Evolutionary conservation across 2,329 filamentous ascomycete species (phyloP).

Genomic region (Clonostachys byssicola): DNA sequence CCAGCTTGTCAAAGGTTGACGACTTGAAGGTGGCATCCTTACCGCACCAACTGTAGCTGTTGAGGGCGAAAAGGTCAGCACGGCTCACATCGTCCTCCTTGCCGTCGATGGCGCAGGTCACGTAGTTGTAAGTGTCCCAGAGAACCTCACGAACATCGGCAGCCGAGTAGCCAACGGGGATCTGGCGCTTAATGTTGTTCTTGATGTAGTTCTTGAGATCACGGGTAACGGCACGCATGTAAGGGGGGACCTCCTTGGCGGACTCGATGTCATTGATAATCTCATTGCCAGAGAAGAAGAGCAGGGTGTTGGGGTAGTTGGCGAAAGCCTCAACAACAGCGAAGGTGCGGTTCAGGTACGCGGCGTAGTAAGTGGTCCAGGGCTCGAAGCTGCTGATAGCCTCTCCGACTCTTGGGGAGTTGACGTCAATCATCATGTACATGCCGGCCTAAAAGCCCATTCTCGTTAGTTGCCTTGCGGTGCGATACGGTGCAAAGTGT

Average conservation of each 20-base stretch:
- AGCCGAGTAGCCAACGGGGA: constrained; percentile 78
- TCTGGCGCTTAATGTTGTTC: constrained; percentile 61
- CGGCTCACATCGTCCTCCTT: constrained; percentile 56
- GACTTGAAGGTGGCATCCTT: constrained; percentile 54
- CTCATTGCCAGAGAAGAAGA: constrained; percentile 77
- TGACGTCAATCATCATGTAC: constrained; percentile 67
- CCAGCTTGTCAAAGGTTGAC: constrained; percentile 60
- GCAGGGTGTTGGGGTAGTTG: constrained; percentile 62
- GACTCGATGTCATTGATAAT: constrained; percentile 65
- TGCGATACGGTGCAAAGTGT: neutral
- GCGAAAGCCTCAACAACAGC: constrained; percentile 64
- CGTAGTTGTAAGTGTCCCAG: constrained; percentile 71
- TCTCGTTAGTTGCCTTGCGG: neutral
- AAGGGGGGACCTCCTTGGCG: constrained; percentile 60
- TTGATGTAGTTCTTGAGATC: constrained; percentile 80
- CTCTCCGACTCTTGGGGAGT: constrained; percentile 58
- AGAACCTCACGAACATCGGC: constrained; percentile 73
- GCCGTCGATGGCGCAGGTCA: constrained; percentile 59
- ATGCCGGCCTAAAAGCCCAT: constrained; percentile 46
- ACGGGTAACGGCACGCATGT: constrained; percentile 69
- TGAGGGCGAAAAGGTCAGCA: constrained; percentile 73
- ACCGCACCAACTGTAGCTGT: constrained; percentile 68
- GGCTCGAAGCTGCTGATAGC: constrained; percentile 49
- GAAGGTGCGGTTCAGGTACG: constrained; percentile 63
- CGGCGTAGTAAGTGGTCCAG: constrained; percentile 54